Evolutionary conservation across 768 basidiomycete species (phyloP), one percentile per base, ranked within the genome.

Genomic region (Jaapia argillacea): DNA sequence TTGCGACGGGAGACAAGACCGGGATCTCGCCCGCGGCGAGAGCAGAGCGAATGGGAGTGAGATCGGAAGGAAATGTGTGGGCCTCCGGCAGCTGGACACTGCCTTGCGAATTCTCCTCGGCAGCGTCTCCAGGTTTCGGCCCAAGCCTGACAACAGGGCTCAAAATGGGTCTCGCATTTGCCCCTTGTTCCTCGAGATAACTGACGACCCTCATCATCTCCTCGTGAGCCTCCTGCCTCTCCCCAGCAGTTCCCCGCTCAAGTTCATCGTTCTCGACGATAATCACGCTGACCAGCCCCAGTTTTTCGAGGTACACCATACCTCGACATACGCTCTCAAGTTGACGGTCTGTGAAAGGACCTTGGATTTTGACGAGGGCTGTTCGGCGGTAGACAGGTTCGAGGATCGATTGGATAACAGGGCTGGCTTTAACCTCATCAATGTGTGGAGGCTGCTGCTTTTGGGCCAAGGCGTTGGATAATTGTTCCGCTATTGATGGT

Each of bases 11-110:
- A 13, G 92, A 73, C 37, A 98, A 78, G 20, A 99, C 92, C 4
- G 96, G 96, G 43, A 99, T 97, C 64, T 98, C 96, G 12, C 94
- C 91, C 2, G 90, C 81, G 43, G 79, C 77, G 49, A 99, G 77
- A 5, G 96, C 90, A 39, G 87, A 86, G 16, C 88, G 81, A 47
- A 98, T 82, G 22, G 85, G 76, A 35, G 81, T 74, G 45, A 98
- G 75, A 49, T 94, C 91, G 24, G 76, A 70, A 7, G 84, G 80
- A 44, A 79, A 66, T 2, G 90, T 81, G 54, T 94, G 90, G 2
- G 85, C 78, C 64, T 87, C 85, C 2, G 82, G 86, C 14, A 70
- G 59, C 36, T 59, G 47, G 16, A 69, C 58, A 39, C 61, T 68
- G 22, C 55, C 14, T 3, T 53, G 33, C 3, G 52, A 41, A 16